phyloP scores from a whole-genome alignment of 1,284 basidiomycete genomes.

The Vanrija humicola region DNA sequence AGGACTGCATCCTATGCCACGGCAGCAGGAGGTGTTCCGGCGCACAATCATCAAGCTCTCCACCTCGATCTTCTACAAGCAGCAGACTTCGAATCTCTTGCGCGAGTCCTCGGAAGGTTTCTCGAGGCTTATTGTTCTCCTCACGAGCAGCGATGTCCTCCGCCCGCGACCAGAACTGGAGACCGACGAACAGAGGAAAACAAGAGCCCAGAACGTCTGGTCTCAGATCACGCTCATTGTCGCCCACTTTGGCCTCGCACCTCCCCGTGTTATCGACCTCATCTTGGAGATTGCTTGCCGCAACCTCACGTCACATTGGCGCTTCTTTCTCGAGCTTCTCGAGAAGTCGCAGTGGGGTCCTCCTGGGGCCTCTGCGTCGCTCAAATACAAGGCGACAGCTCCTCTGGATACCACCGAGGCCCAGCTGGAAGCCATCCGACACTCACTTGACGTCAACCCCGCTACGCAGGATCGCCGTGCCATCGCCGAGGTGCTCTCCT shows the following conservation, averaged over 20 bases:
- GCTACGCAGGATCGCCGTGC: constrained; percentile 56
- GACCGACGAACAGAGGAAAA: constrained; percentile 1
- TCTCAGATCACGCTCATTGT: constrained; percentile 80
- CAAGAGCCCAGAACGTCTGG: constrained; percentile 64
- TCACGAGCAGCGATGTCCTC: constrained; percentile 60
- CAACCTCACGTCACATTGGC: constrained; percentile 75
- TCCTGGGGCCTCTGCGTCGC: background rate
- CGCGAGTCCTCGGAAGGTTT: constrained; percentile 98
- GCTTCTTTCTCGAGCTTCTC: constrained; percentile 86
- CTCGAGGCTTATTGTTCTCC: constrained; percentile 79
- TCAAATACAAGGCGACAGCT: background rate
- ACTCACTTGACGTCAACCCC: constrained; percentile 41
- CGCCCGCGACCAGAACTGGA: constrained; percentile 5
- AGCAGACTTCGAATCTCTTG: constrained; percentile 96
- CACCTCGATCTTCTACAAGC: constrained; percentile 67
- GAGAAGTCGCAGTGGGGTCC: constrained; percentile 23
- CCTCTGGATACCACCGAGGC: constrained; percentile 11
- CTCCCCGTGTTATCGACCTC: constrained; percentile 87
- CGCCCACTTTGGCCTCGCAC: constrained; percentile 94
- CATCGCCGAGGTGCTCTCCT: constrained; percentile 86
- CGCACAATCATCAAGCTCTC: constrained; percentile 30
- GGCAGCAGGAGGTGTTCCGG: constrained; percentile 22
- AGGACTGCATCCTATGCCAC: constrained; percentile 31
- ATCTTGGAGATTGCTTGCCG: constrained; percentile 86
- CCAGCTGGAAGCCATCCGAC: constrained; percentile 42